These are phyloP conservation scores for Hansfordia pulvinata DNA, from an alignment of 2,329 filamentous ascomycete species.

Conservation along the genomic window DNA sequence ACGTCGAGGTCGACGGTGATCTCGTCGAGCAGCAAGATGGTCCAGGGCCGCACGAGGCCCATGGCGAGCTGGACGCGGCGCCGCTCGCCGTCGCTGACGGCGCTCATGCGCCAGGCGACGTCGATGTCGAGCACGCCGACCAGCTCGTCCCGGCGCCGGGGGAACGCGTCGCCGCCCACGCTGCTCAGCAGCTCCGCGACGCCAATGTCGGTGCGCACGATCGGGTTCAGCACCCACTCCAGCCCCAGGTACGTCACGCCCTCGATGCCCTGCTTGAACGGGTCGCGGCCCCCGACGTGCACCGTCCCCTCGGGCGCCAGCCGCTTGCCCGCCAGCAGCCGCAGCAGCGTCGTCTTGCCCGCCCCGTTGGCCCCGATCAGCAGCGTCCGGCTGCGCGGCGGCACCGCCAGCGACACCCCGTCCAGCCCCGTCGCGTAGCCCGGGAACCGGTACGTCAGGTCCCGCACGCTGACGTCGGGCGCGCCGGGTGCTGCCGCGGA, in stretches of 20 bases:
- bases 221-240: constrained; percentile 96
- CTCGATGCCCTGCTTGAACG: constrained; percentile 79
- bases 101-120: constrained; percentile 85
- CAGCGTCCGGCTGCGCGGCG: constrained; percentile 72
- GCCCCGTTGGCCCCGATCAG: constrained; percentile 95
- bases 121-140: constrained; percentile 86
- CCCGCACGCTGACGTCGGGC: constrained; percentile 57
- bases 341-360: constrained; percentile 91
- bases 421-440: constrained; percentile 70
- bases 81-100: constrained; percentile 85
- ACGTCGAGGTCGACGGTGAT: constrained; percentile 96
- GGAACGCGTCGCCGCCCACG: constrained; percentile 76
- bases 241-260: constrained; percentile 95
- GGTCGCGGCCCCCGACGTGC: constrained; percentile 69
- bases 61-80: constrained; percentile 89
- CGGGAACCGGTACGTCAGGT: constrained; percentile 80
- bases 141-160: constrained; percentile 73
- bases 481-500: too few species aligned
- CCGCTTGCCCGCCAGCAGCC: constrained; percentile 87
- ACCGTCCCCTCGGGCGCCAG: constrained; percentile 69
- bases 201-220: constrained; percentile 89
- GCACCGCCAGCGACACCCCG: constrained; percentile 62
- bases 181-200: constrained; percentile 73
- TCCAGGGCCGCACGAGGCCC: constrained; percentile 87
- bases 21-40: constrained; percentile 80